Evolutionary conservation across 2,329 filamentous ascomycete species (phyloP), one percentile per base, ranked within the genome.

Genomic region (Xylaria sp.): DNA sequence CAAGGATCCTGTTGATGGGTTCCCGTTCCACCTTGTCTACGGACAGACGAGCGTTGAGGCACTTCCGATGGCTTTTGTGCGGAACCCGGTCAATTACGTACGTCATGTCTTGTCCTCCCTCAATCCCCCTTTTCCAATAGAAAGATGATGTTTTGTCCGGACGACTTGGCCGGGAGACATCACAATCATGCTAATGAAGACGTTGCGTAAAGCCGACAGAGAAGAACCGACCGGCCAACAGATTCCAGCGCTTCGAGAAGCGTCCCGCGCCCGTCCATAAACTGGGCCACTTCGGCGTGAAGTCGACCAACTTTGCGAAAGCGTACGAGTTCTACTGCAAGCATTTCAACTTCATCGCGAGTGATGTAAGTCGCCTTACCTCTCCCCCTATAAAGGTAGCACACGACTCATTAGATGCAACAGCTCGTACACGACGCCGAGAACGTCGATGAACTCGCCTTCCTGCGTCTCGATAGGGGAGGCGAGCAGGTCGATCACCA

Each of bases 11-110:
- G 75, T 84, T 1, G 82, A 85, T 59, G 80, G 79, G 0, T 85
- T 79, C 61, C 80, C 81, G 1, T 78, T 86, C 66, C 82, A 85
- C 66, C 74, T 87, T 0, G 77, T 87, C 1, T 73, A 80, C 63
- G 83, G 81, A 1, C 83, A 87, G 69, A 69, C 70, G 5, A 68
- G 67, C 3, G 74, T 73, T 0, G 73, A 76, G 55, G 70, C 72
- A 55, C 52, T 71, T 23, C 69, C 74, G 42, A 73, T 74, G 2
- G 74, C 74, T 35, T 73, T 78, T 56, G 72, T 76, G 2, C 67
- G 77, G 56, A 58, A 78, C 57, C 69, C 78, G 62, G 69, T 80
- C 70, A 77, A 84, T 73, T 79, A 77, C 69, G 73, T 75, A 58
- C 67, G 73, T 23, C 4, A 37, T 13, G 7, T 4, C 9, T 35